Evolutionary conservation across 805 yeast genomes (phyloP), one percentile per base, ranked within the genome.

Genomic region (Zygotorulaspora danielsina): DNA sequence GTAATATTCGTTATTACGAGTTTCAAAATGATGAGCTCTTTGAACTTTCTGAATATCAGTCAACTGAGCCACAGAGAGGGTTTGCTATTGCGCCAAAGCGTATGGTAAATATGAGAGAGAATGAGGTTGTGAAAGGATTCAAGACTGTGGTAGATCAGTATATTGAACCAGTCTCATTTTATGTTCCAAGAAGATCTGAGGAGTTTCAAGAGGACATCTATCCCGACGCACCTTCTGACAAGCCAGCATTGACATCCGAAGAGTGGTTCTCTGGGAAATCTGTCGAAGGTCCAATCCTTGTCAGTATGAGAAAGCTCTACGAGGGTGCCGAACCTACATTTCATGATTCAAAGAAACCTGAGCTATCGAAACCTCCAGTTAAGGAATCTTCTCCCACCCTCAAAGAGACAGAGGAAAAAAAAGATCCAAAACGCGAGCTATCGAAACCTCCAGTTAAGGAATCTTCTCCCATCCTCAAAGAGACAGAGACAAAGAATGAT

Each of bases 11-110:
- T 57, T 90, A 90, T 66, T 93, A 70, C 59, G 98, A 93, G 69
- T 87, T 76, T 62, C 87, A 80, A 46, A 78, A 84, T 54, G 97
- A 90, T 55, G 83, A 80, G 54, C 71, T 93, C 40, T 80, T 72
- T 64, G 86, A 84, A 51, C 67, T 93, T 44, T 84, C 95, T n/a
- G 96, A 90, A 61, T 93, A 75, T 63, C 80, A 81, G 45, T 87
- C 97, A 3, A 76, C 79, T 2, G 94, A 86, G 22, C 93, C 98
- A 2, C 98, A 93, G 71, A 83, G 98, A 63, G 99, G 99, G 1
- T 80, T 90, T 59, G 94, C 96, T 0, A 75, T 83, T 34, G 78
- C 90, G 9, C 97, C 98, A 38, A 87, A 87, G 60, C 72, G 85
- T 50, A 71, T 76, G 12, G 89, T 89, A 7, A 81, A 81, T 51